Evolutionary conservation across 2,329 filamentous ascomycete species (phyloP), one percentile per base, ranked within the genome.

Genomic region (Aspergillus niger): DNA sequence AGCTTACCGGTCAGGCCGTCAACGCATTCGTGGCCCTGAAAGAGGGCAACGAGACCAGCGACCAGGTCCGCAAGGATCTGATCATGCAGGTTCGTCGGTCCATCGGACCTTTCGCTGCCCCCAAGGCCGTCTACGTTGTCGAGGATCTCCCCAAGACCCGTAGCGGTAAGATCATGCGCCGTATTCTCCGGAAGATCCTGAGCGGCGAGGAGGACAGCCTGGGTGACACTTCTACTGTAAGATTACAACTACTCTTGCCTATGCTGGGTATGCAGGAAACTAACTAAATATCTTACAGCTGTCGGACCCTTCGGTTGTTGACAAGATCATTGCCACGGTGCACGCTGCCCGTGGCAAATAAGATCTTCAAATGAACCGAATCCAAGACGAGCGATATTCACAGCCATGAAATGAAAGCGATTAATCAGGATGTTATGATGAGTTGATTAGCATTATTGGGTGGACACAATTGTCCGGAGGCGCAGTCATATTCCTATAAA

Each of bases 111-210:
- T 99, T 99, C 75, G 95, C 95, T 3, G 93, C 95, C 32, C 95
- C 95, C 65, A 99, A 98, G 84, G 90, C 90, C 20, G 89, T 99
- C 65, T 95, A 88, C 76, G 86, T 96, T 57, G 91, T 99, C 48
- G 90, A 92, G 3, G 95, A 99, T 76, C 85, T 99, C 66, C 95
- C 95, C 71, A 98, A 99, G 88, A 99, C 95, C 39, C 86, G 95
- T 69, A 96, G 91, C 69, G 95, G 95, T 67, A 99, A 99, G 89
- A 99, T 99, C 74, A 99, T 99, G 95, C 87, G 95, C 65, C 89
- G 95, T 66, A 96, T 99, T 74, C 80, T 99, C 82, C 86, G 95
- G 71, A 99, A 99, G 91, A 96, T 99, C 73, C 80, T 99, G 69
- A 93, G 93, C 15, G 94, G 94, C 38, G 95, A 99, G 82, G 94